Evolutionary conservation across 441 rosid genomes (phyloP).

Genomic region (Populus tomentosa): DNA sequence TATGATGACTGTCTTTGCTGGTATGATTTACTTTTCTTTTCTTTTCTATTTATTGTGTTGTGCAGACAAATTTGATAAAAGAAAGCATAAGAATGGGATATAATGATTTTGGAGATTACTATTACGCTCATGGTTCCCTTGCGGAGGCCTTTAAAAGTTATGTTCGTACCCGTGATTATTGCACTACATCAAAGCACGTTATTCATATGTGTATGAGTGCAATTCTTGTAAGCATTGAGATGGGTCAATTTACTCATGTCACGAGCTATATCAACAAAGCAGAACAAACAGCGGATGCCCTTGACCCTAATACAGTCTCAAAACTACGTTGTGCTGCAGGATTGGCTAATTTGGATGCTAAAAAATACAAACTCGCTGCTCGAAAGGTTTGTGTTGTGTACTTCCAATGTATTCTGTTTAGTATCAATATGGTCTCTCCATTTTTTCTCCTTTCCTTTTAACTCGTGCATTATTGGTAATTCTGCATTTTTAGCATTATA

Average conservation of each 20-base stretch:
- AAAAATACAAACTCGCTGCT: constrained; percentile 95
- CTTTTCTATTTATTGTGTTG: constrained; percentile 2
- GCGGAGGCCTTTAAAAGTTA: constrained; percentile 89
- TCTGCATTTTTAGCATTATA: background rate
- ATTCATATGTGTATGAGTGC: constrained; percentile 93
- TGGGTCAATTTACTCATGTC: constrained; percentile 94
- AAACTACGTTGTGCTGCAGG: constrained; percentile 93
- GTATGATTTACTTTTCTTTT: background rate
- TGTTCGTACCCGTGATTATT: constrained; percentile 89
- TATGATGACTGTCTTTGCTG: background rate
- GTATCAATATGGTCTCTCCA: background rate
- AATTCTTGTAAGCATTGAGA: constrained; percentile 94
- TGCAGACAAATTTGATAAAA: constrained; percentile 93
- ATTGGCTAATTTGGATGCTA: constrained; percentile 79
- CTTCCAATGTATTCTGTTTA: background rate
- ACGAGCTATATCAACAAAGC: constrained; percentile 89
- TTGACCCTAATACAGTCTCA: constrained; percentile 53
- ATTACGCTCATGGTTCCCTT: constrained; percentile 79
- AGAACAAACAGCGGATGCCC: constrained; percentile 77
- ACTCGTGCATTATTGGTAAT: background rate
- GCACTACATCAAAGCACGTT: constrained; percentile 91
- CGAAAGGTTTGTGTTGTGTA: constrained; percentile 59
- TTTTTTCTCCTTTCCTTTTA: background rate
- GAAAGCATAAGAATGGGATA: constrained; percentile 98
- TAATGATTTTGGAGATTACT: constrained; percentile 94